phyloP scores from a whole-genome alignment of 148 eudicot species.

The Vaccinium vitisidaea region DNA sequence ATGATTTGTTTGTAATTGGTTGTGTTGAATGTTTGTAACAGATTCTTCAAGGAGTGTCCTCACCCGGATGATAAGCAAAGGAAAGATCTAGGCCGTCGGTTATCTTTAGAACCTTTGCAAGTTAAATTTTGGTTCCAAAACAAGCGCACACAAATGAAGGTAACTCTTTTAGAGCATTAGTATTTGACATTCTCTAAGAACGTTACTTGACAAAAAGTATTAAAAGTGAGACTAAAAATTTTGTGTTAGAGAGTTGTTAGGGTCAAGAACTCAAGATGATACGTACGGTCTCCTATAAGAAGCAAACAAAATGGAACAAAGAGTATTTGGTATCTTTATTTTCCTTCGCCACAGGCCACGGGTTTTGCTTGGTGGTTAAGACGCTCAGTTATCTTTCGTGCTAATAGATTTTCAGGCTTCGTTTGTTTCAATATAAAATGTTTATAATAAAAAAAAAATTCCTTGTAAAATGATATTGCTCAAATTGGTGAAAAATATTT shows the following conservation, averaged over 20 bases:
- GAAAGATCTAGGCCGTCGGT: slow-evolving; percentile 84
- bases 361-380: not conserved
- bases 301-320: too few species aligned
- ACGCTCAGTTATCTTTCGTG: not conserved
- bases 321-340: not conserved
- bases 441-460: too few species aligned
- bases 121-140: slow-evolving; percentile 99
- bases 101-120: slow-evolving; percentile 83
- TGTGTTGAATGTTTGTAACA: slow-evolving; percentile 18
- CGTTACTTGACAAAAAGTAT: too few species aligned
- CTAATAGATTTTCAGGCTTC: not conserved
- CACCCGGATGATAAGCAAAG: slow-evolving; percentile 99
- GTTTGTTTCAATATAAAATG: too few species aligned
- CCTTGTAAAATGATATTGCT: too few species aligned
- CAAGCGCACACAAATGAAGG: slow-evolving; percentile 99
- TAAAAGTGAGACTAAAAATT: too few species aligned
- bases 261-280: too few species aligned
- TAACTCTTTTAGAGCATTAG: not conserved
- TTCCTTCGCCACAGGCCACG: not conserved
- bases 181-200: too few species aligned
- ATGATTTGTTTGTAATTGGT: not conserved
- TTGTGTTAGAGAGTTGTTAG: too few species aligned
- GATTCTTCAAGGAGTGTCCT: slow-evolving; percentile 97
- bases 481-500: too few species aligned
- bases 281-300: too few species aligned